Percentiles rank a stretch among this genome's conserved stretches.
phyloP scores from a whole-genome alignment of 169 alveolate genomes.

The Eimeria tenella region DNA sequence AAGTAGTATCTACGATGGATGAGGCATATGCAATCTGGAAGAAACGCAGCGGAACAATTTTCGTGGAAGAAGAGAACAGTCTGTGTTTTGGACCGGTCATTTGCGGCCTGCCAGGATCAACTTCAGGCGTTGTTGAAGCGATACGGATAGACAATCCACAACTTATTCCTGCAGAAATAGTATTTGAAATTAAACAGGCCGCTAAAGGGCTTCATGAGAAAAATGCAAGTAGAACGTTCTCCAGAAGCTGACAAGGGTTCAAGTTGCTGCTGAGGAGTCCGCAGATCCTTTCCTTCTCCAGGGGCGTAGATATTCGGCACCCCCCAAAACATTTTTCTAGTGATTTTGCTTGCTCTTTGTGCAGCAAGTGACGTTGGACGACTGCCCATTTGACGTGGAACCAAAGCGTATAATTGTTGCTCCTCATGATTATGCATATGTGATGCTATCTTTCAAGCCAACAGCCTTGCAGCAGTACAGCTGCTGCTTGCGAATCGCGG shows the following conservation, averaged over 20 bases:
- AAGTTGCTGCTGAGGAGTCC: too few species aligned
- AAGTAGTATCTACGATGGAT: conserved; percentile 90
- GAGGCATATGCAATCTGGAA: conserved; percentile 84
- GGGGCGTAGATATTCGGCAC: too few species aligned
- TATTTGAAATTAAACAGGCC: conserved; percentile 89
- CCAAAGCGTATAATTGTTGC: conserved; percentile 91
- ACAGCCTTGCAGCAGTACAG: conserved; percentile 91
- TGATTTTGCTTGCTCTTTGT: not conserved
- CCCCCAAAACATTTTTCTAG: too few species aligned
- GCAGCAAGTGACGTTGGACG: conserved; percentile 84
- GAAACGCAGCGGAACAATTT: conserved; percentile 83
- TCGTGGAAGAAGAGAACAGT: conserved; percentile 93
- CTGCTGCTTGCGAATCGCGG: conserved; percentile 93
- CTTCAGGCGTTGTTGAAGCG: conserved; percentile 90
- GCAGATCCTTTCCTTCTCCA: too few species aligned
- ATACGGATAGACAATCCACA: conserved; percentile 92
- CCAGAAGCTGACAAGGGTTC: too few species aligned
- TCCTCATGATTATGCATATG: conserved; percentile 92
- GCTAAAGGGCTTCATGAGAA: conserved; percentile 80
- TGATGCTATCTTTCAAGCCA: conserved; percentile 93
- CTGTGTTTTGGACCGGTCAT: conserved; percentile 96
- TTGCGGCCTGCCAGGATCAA: conserved; percentile 80
- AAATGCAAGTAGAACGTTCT: conserved; percentile 30
- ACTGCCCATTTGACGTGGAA: conserved; percentile 90
- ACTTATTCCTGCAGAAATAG: conserved; percentile 88